A percentile compares a stretch with the other conserved stretches of the same genome.
Conservation (phyloP, 2,329 filamentous ascomycete species). For the Hypocreales sp. region DNA sequence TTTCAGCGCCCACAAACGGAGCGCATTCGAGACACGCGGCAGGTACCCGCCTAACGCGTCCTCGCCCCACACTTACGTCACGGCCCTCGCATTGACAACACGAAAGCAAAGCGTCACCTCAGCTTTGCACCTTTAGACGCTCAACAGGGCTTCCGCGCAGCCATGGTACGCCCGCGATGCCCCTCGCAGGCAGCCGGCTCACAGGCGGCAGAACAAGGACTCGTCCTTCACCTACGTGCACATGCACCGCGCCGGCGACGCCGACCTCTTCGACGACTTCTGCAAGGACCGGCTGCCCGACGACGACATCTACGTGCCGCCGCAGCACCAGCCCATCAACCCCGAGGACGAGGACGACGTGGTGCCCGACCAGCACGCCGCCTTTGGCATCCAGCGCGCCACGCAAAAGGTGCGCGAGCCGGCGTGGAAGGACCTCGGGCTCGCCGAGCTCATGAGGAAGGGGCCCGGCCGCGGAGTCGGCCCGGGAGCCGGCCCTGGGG, state of each 20-base stretch:
- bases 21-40: too few relatives aligned
- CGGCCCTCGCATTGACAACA: too few relatives aligned
- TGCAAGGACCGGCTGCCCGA: constrained; percentile 54
- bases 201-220: constrained; percentile 65
- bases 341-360: constrained; percentile 83
- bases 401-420: constrained; percentile 57
- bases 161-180: too few relatives aligned
- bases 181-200: too few relatives aligned
- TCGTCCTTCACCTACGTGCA: constrained; percentile 61
- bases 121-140: too few relatives aligned
- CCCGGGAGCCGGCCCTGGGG: constrained; percentile 7
- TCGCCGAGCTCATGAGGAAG: constrained; percentile 53
- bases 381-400: constrained; percentile 71
- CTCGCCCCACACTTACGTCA: too few relatives aligned
- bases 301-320: constrained; percentile 72
- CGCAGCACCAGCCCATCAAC: constrained; percentile 66
- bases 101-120: too few relatives aligned
- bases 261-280: constrained; percentile 67
- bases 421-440: constrained; percentile 64
- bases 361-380: constrained; percentile 75
- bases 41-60: too few relatives aligned
- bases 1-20: too few relatives aligned
- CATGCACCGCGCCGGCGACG: constrained; percentile 55
- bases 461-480: constrained; percentile 28
- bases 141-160: too few relatives aligned